Conservation (phyloP, 495 filamentous ascomycete genomes). For the Hyphodiscus hymeniophilus region DNA sequence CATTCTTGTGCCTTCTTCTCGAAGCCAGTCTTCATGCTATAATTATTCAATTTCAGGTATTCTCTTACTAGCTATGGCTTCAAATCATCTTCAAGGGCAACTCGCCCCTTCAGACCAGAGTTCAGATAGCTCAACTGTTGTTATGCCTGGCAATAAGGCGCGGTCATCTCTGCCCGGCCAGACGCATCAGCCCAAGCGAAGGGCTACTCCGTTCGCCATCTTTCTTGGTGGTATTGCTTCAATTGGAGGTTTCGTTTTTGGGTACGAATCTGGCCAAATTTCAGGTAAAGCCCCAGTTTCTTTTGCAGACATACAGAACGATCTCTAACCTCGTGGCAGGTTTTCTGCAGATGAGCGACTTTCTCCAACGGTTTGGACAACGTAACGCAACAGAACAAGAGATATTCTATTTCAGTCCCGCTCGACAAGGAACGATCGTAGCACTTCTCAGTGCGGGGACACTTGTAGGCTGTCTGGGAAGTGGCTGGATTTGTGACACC, state of each 20-base stretch:
- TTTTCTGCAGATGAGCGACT: slow-evolving; percentile 56
- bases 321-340: slow-evolving; percentile 32
- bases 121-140: neutral
- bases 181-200: neutral
- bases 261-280: slow-evolving; percentile 53
- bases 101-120: neutral
- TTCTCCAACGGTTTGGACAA: slow-evolving; percentile 38
- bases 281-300: slow-evolving; percentile 9
- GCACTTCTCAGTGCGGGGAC: slow-evolving; percentile 58
- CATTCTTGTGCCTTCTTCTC: too few relatives aligned
- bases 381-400: too few relatives aligned
- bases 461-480: slow-evolving; percentile 57
- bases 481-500: slow-evolving; percentile 46
- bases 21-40: too few relatives aligned
- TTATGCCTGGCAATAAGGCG: neutral
- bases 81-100: too few relatives aligned
- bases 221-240: slow-evolving; percentile 41
- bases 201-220: slow-evolving; percentile 31
- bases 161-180: neutral
- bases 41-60: too few relatives aligned
- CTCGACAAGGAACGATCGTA: slow-evolving; percentile 45
- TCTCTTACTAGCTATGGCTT: too few relatives aligned
- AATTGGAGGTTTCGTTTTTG: slow-evolving; percentile 77
- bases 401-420: slow-evolving; percentile 40
- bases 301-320: neutral